These are phyloP conservation scores for Rhodotorula sp. DNA, from an alignment of 1,284 basidiomycete species.

Conservation along the genomic window DNA sequence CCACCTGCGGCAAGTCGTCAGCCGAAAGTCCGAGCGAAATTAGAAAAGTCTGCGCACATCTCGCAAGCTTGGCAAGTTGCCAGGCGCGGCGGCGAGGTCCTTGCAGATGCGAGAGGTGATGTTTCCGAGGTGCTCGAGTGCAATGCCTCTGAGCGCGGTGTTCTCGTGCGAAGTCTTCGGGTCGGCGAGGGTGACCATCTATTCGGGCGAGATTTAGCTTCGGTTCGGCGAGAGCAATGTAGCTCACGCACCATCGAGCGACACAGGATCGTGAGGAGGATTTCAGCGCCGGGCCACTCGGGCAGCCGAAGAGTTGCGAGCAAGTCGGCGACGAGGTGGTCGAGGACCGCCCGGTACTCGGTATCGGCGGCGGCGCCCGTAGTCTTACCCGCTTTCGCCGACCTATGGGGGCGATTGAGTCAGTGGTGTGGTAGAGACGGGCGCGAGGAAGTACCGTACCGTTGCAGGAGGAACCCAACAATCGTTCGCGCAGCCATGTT, in stretches of 20 bases:
- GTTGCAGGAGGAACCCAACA: slow-evolving; percentile 75
- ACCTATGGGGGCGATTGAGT: slow-evolving; percentile 51
- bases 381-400: slow-evolving; percentile 78
- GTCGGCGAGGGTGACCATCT: slow-evolving; percentile 77
- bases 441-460: slow-evolving; percentile 51
- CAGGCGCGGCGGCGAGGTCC: slow-evolving; percentile 38
- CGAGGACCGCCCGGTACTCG: slow-evolving; percentile 85
- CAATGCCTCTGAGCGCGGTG: slow-evolving; percentile 78
- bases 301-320: slow-evolving; percentile 87
- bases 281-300: slow-evolving; percentile 90
- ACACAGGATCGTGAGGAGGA: slow-evolving; percentile 72
- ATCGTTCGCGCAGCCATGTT: slow-evolving; percentile 80
- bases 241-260: slow-evolving; percentile 69
- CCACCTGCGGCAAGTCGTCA: slow-evolving; percentile 54
- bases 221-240: background rate
- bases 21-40: background rate
- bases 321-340: slow-evolving; percentile 82
- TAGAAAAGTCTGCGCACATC: slow-evolving; percentile 55
- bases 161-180: slow-evolving; percentile 69
- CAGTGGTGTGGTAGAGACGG: background rate
- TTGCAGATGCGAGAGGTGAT: slow-evolving; percentile 75
- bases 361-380: slow-evolving; percentile 65
- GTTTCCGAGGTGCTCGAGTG: slow-evolving; percentile 88
- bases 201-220: background rate
- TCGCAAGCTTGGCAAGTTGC: slow-evolving; percentile 56